Evolutionary conservation across 2,329 filamentous ascomycete genomes (phyloP).

Genomic region (Phaeomoniella chlamydospora): DNA sequence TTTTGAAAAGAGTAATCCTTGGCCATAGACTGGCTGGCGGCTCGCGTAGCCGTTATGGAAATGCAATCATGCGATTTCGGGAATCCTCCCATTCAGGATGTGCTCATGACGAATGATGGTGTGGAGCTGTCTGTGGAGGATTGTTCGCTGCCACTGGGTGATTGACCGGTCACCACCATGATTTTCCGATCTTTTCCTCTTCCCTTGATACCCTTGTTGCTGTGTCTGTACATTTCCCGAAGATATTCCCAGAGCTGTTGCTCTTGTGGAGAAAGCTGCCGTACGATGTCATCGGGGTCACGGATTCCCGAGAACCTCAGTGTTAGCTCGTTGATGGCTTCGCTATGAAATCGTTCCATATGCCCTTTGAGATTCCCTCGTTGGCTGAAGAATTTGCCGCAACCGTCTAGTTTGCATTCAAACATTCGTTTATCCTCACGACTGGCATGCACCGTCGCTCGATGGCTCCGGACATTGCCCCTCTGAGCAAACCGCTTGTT

Average conservation of each 20-base stretch:
- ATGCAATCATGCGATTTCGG: too few species aligned
- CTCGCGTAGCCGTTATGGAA: too few species aligned
- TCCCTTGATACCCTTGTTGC: slow-evolving; percentile 96
- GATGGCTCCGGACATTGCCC: slow-evolving; percentile 73
- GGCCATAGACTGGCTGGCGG: too few species aligned
- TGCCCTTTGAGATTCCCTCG: slow-evolving; percentile 84
- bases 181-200: slow-evolving; percentile 73
- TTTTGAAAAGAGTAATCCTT: too few species aligned
- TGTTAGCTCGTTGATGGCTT: slow-evolving; percentile 57
- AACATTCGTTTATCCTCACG: slow-evolving; percentile 68
- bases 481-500: slow-evolving; percentile 43
- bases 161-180: too few species aligned
- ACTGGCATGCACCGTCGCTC: slow-evolving; percentile 41
- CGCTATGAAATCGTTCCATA: slow-evolving; percentile 82
- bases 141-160: too few species aligned
- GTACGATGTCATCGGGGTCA: slow-evolving; percentile 30
- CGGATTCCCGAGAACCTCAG: slow-evolving; percentile 53
- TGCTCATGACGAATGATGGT: too few species aligned
- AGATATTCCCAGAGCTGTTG: slow-evolving; percentile 76
- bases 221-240: slow-evolving; percentile 81
- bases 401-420: slow-evolving; percentile 66
- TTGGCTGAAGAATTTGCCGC: slow-evolving; percentile 78
- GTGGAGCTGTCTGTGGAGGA: too few species aligned
- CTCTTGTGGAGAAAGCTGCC: slow-evolving; percentile 52
- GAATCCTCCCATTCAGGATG: too few species aligned